Percentiles rank a stretch among this genome's conserved stretches.
These are phyloP conservation scores for Grosmannia huntii DNA, from an alignment of 2,329 filamentous ascomycete species.

Conservation along the genomic window DNA sequence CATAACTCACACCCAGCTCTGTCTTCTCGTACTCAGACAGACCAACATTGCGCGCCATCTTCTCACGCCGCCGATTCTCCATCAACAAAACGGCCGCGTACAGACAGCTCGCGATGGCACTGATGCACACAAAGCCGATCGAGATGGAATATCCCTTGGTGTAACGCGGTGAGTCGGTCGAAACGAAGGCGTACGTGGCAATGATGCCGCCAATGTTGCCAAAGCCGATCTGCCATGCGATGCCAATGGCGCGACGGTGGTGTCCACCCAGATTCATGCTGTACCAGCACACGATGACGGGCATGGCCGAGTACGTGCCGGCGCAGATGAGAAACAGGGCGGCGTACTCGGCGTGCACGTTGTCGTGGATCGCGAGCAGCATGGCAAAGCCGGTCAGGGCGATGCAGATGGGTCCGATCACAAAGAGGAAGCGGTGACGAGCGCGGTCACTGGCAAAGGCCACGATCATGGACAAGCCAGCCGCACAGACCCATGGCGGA, in stretches of 20 bases:
- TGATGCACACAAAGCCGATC: slow-evolving; percentile 59
- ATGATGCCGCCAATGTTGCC: slow-evolving; percentile 73
- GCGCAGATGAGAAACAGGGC: slow-evolving; percentile 72
- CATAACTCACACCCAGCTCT: slow-evolving; percentile 26
- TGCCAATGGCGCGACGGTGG: slow-evolving; percentile 55
- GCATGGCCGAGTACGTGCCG: slow-evolving; percentile 79
- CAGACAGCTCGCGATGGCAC: slow-evolving; percentile 42
- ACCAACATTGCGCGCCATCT: slow-evolving; percentile 14
- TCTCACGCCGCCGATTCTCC: slow-evolving; percentile 49
- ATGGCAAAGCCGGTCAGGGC: slow-evolving; percentile 65
- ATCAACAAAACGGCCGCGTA: slow-evolving; percentile 47
- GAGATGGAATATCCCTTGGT: slow-evolving; percentile 65
- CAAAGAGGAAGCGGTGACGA: slow-evolving; percentile 63
- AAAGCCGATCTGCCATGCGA: slow-evolving; percentile 66
- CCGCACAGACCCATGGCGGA: slow-evolving; percentile 53
- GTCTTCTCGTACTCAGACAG: slow-evolving; percentile 23
- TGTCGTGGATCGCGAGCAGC: slow-evolving; percentile 57
- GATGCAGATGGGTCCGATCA: slow-evolving; percentile 54
- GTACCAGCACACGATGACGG: slow-evolving; percentile 74
- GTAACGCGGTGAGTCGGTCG: slow-evolving; percentile 55
- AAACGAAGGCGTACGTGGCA: slow-evolving; percentile 56
- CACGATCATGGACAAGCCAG: slow-evolving; percentile 63
- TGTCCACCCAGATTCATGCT: slow-evolving; percentile 69
- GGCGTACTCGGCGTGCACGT: slow-evolving; percentile 56
- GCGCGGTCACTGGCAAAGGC: slow-evolving; percentile 60